These are phyloP conservation scores for Chlorella vulgaris DNA, from an alignment of 139 green algal species.

Conservation along the genomic window DNA sequence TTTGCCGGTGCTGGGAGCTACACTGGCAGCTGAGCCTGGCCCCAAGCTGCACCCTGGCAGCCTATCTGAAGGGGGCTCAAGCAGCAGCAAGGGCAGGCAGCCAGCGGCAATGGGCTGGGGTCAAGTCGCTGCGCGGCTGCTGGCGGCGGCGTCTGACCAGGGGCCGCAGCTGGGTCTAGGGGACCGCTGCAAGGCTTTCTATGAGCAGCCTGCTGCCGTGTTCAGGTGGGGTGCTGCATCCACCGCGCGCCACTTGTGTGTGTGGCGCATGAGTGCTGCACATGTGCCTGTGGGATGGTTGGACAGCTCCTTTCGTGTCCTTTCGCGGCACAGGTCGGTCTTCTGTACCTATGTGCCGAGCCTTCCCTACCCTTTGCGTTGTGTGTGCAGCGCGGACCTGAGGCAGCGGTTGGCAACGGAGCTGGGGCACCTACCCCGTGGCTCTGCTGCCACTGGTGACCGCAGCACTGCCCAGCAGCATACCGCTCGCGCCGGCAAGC, in stretches of 20 bases:
- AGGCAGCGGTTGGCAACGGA: neutral
- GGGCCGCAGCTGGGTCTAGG: neutral
- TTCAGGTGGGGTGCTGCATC: neutral
- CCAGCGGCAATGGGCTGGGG: neutral
- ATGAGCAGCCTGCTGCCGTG: neutral
- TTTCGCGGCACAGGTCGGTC: no score
- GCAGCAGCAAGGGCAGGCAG: neutral
- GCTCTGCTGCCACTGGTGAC: neutral
- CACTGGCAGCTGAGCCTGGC: neutral
- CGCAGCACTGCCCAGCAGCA: neutral
- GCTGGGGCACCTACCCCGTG: no score
- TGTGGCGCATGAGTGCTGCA: neutral
- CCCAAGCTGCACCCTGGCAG: neutral
- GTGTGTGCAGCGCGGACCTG: neutral
- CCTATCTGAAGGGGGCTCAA: neutral
- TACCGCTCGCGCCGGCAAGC: neutral
- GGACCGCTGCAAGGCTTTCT: neutral
- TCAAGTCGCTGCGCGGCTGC: slow-evolving; percentile 3
- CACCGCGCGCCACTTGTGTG: neutral
- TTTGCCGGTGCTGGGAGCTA: neutral
- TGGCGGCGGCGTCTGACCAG: neutral
- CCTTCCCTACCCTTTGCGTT: neutral
- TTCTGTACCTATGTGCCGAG: neutral
- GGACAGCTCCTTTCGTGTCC: neutral
- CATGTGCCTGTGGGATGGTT: neutral